Conservation (phyloP, 2,329 filamentous ascomycete species). For the Fusarium xylarioides region DNA sequence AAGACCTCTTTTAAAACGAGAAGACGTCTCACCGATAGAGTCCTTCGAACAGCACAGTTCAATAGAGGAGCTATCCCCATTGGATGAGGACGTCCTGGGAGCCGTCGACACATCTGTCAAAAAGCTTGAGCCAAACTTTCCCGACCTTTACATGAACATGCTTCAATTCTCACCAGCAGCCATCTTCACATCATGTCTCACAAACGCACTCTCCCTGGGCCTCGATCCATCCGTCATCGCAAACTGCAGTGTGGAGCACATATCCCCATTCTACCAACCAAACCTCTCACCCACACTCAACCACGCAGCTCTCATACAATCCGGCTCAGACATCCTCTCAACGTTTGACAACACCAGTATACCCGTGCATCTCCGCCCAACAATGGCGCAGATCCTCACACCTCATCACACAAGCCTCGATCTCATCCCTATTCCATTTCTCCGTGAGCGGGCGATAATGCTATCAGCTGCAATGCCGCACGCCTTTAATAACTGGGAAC, state of each 20-base stretch:
- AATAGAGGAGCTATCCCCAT: fast-evolving
- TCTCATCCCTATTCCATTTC: constrained; percentile 38
- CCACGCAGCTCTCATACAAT: constrained; percentile 5
- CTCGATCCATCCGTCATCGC: constrained; percentile 21
- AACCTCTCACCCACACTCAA: not conserved
- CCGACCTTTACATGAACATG: constrained; percentile 26
- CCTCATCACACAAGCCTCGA: constrained; percentile 41
- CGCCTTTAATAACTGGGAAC: constrained; percentile 35
- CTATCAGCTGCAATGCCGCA: constrained; percentile 35
- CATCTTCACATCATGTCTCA: constrained; percentile 32
- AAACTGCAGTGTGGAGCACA: constrained; percentile 13
- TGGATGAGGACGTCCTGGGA: not conserved
- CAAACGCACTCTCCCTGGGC: constrained; percentile 34
- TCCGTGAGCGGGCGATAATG: constrained; percentile 42
- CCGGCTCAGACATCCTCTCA: not conserved
- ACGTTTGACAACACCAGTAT: constrained; percentile 1
- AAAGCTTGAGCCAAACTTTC: not conserved
- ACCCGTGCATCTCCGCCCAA: constrained; percentile 37
- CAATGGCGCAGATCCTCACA: constrained; percentile 40
- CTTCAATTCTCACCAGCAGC: constrained; percentile 26
- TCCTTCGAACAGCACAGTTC: fast-evolving
- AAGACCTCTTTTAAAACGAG: not conserved
- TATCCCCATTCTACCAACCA: constrained; percentile 41
- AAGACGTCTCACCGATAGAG: fast-evolving
- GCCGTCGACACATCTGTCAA: not conserved